Percentiles rank a stretch among this genome's conserved stretches.
Evolutionary conservation across 768 basidiomycete genomes (phyloP).

Genomic region (Termitomyces titanicus): DNA sequence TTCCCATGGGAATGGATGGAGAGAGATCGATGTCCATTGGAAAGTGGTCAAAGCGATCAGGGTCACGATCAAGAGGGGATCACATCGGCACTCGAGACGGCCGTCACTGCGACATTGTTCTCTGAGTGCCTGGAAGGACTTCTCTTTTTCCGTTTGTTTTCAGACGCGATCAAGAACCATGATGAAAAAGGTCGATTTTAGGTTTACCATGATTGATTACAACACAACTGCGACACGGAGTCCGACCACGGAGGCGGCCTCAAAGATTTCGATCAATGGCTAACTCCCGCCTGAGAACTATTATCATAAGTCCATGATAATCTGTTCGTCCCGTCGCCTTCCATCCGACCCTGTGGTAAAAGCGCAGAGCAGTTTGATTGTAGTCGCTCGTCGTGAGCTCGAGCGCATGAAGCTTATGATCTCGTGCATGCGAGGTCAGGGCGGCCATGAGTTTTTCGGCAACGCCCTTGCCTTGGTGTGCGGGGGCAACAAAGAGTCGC

Average conservation of each 20-base stretch:
- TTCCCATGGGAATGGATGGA: no score
- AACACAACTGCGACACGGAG: not conserved
- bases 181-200: not conserved
- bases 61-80: no score
- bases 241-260: not conserved
- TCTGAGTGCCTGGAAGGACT: no score
- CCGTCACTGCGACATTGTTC: no score
- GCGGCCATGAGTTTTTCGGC: conserved; percentile 13
- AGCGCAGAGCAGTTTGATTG: conserved; percentile 7
- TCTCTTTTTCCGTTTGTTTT: no score
- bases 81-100: no score
- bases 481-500: conserved; percentile 10
- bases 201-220: no score
- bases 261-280: not conserved
- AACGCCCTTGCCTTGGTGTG: conserved; percentile 9
- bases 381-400: conserved; percentile 15
- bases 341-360: conserved; percentile 14
- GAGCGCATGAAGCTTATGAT: conserved; percentile 6
- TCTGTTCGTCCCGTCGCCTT: not conserved
- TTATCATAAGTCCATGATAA: conserved; percentile 8
- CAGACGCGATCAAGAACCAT: not conserved
- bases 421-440: conserved; percentile 8
- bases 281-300: conserved; percentile 3
- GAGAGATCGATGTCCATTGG: no score
- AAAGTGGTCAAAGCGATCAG: no score